Percentiles rank a stretch among this genome's conserved stretches.
phyloP scores from a whole-genome alignment of 2,329 filamentous ascomycete species.

The Paramyrothecium sp. region DNA sequence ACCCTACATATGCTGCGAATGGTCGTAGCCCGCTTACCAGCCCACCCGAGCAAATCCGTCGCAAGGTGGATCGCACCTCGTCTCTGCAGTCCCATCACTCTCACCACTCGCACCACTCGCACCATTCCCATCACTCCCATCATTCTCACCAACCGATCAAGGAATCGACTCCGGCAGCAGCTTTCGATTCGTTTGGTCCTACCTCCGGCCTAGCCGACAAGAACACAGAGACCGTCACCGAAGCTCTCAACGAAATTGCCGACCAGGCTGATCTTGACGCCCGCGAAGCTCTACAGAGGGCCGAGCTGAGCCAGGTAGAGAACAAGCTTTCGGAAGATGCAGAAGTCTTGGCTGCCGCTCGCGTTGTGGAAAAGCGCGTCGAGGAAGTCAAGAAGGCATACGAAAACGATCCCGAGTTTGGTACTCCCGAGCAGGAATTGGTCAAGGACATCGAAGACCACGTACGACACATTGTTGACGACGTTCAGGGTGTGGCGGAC shows the following conservation, averaged over 20 bases:
- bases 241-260: slow-evolving; percentile 67
- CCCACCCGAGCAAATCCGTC: slow-evolving; percentile 41
- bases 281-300: slow-evolving; percentile 62
- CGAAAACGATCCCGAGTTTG: slow-evolving; percentile 51
- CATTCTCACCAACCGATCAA: slow-evolving; percentile 19
- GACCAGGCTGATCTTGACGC: slow-evolving; percentile 51
- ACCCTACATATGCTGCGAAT: slow-evolving; percentile 36
- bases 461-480: slow-evolving; percentile 36
- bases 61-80: slow-evolving; percentile 32
- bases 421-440: slow-evolving; percentile 49
- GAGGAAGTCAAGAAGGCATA: slow-evolving; percentile 55
- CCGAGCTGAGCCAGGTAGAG: slow-evolving; percentile 46
- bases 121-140: slow-evolving; percentile 18
- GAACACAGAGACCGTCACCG: slow-evolving; percentile 67
- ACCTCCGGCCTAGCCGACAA: slow-evolving; percentile 41
- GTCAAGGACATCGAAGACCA: slow-evolving; percentile 37
- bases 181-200: slow-evolving; percentile 24
- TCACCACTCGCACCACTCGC: slow-evolving; percentile 17
- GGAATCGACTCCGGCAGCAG: slow-evolving; percentile 26
- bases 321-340: slow-evolving; percentile 35
- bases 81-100: slow-evolving; percentile 24
- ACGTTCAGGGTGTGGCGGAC: slow-evolving; percentile 64
- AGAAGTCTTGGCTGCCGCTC: slow-evolving; percentile 45
- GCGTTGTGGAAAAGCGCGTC: slow-evolving; percentile 51
- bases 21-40: slow-evolving; percentile 43